Evolutionary conservation across 192 early-diverging fungal genomes (phyloP).

Genomic region (Chytriomyces sp.): DNA sequence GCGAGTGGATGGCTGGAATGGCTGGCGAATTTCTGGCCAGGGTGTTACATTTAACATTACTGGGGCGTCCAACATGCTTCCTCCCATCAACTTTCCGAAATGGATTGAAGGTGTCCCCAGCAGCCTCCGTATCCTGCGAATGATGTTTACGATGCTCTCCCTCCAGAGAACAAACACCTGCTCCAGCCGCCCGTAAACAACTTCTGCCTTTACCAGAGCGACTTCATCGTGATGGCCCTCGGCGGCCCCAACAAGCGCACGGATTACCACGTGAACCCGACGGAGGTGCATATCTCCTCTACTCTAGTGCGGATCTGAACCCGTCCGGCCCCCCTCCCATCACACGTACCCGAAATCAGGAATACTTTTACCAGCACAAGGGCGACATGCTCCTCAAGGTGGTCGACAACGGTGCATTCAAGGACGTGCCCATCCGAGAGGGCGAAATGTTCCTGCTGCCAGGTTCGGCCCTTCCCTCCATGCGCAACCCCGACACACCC

Average conservation of each 20-base stretch:
- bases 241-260: conserved; percentile 91
- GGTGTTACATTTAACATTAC: too few relatives aligned
- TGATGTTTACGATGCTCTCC: not conserved
- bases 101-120: conserved; percentile 81
- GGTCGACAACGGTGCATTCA: conserved; percentile 77
- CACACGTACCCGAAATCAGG: conserved; percentile 55
- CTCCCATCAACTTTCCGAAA: conserved; percentile 86
- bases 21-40: too few relatives aligned
- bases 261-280: conserved; percentile 96
- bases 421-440: conserved; percentile 84
- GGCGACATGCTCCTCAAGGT: conserved; percentile 93
- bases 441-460: conserved; percentile 97
- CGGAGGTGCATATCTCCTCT: conserved; percentile 77
- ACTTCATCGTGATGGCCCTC: conserved; percentile 91
- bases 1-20: too few relatives aligned
- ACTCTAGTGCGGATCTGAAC: not conserved
- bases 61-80: conserved; percentile 48
- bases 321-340: not conserved
- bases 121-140: not conserved
- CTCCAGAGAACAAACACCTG: conserved; percentile 51
- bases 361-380: conserved; percentile 97
- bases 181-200: conserved; percentile 96
- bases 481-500: not conserved
- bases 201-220: conserved; percentile 80
- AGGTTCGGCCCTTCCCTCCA: conserved; percentile 48